These are phyloP conservation scores for Crithidia sp. DNA, from an alignment of 208 protist genomes.

Conservation along the genomic window DNA sequence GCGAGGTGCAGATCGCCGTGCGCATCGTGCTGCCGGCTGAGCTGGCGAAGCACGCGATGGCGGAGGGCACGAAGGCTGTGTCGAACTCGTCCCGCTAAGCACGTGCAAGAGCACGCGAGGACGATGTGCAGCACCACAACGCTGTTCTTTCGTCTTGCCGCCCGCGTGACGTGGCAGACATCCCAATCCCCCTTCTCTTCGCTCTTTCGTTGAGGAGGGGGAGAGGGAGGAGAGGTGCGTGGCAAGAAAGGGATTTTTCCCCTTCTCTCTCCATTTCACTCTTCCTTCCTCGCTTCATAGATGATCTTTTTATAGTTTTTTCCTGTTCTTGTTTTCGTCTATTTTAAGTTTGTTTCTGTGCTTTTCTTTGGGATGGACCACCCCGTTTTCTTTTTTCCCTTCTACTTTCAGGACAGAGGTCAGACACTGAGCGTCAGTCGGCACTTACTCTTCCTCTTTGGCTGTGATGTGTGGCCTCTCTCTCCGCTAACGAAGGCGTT, in stretches of 20 bases:
- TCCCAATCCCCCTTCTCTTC: too few relatives aligned
- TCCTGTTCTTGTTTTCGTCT: slow-evolving; percentile 14
- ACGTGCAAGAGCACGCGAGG: too few relatives aligned
- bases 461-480: not conserved
- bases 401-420: too few relatives aligned
- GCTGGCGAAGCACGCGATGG: slow-evolving; percentile 98
- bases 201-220: too few relatives aligned
- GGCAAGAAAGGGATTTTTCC: not conserved
- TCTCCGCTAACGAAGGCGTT: not conserved
- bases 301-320: slow-evolving; percentile 12
- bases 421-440: too few relatives aligned
- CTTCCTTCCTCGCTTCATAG: slow-evolving; percentile 8
- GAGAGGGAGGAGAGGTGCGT: not conserved
- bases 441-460: too few relatives aligned
- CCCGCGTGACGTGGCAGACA: too few relatives aligned
- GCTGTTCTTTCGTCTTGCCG: too few relatives aligned
- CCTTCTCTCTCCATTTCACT: not conserved
- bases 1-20: slow-evolving; percentile 97
- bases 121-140: not conserved
- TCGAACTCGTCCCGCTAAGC: slow-evolving; percentile 74
- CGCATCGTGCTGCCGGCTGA: slow-evolving; percentile 97
- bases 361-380: slow-evolving; percentile 24
- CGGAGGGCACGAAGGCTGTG: slow-evolving; percentile 98
- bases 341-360: slow-evolving; percentile 1
- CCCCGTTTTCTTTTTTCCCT: not conserved